phyloP scores from a whole-genome alignment of 2,329 filamentous ascomycete species.

The Tricladium varicosporioides region DNA sequence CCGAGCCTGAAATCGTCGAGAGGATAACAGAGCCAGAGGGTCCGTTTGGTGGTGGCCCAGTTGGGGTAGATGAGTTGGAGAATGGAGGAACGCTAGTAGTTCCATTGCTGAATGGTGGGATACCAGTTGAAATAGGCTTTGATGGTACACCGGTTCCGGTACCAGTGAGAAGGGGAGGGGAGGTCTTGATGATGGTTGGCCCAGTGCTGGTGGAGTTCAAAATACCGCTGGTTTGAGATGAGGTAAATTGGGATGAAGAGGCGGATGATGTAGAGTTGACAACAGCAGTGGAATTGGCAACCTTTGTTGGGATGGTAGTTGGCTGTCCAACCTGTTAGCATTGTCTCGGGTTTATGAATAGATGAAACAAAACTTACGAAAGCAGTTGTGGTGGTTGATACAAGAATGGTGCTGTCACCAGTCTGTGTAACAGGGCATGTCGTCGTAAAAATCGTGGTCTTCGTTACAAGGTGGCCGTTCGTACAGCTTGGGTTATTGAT shows the following conservation, averaged over 20 bases:
- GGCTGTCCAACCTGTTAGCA: not conserved
- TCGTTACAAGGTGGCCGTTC: not conserved
- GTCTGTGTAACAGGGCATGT: not conserved
- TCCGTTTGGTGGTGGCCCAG: not conserved
- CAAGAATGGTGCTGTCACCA: not conserved
- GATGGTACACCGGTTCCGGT: too few relatives aligned
- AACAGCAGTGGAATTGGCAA: too few relatives aligned
- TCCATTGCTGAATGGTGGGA: too few relatives aligned
- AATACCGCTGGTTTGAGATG: too few relatives aligned
- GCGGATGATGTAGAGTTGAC: too few relatives aligned
- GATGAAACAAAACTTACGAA: not conserved
- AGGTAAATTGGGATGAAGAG: too few relatives aligned
- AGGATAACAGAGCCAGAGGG: not conserved
- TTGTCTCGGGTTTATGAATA: too few relatives aligned
- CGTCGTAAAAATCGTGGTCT: not conserved
- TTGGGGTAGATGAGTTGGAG: not conserved
- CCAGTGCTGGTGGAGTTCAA: too few relatives aligned
- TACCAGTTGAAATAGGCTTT: too few relatives aligned
- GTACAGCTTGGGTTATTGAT: not conserved
- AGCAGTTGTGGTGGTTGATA: not conserved
- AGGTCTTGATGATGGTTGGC: too few relatives aligned
- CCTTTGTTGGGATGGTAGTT: not conserved
- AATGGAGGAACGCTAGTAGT: not conserved
- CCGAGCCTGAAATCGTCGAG: not conserved
- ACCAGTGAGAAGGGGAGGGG: too few relatives aligned